Evolutionary conservation across 1,284 basidiomycete genomes (phyloP), one percentile per base, ranked within the genome.

Genomic region (Melampsora occidentalis): DNA sequence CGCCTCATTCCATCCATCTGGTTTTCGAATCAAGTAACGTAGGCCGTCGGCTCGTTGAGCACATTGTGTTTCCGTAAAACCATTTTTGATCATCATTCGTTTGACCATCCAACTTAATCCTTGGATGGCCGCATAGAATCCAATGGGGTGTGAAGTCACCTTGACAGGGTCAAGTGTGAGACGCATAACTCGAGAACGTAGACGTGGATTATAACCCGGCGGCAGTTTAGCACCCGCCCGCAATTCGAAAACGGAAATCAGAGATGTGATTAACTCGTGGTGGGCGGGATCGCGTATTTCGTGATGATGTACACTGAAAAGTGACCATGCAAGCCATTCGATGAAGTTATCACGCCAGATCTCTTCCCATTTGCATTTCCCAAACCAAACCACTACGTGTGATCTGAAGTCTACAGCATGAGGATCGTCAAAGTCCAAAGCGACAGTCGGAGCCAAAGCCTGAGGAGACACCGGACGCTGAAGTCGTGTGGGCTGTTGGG

Each of bases 151-250:
- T 14, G 65, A 61, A 10, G 69, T 35, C 22, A 80, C 80, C 20
- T 80, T 78, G 25, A 82, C 81, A 12, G 81, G 81, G 59, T 83
- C 82, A 67, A 83, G 78, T 20, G 82, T 82, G 9, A 83, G 76
- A 20, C 82, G 72, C 81, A 83, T 83, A 76, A 79, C 79, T 46
- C 77, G 62, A 6, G 79, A 78, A 6, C 69, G 46, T 33, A 73
- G 35, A 22, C 57, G 35, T 28, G 59, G 62, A 61, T 70, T 71
- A 39, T 75, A 79, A 18, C 71, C 46, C 46, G 78, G 68, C 0
- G 81, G 79, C 49, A 80, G 81, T 35, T 77, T 77, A 46, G 75
- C 76, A 3, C 82, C 82, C 28, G 81, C 80, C 18, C 82, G 78
- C 28, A 79, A 80, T 67, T 81, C 82, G 59, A 82, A 76, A 12